Evolutionary conservation across 2,329 filamentous ascomycete species (phyloP).

Genomic region (Hypoxylon sp.): DNA sequence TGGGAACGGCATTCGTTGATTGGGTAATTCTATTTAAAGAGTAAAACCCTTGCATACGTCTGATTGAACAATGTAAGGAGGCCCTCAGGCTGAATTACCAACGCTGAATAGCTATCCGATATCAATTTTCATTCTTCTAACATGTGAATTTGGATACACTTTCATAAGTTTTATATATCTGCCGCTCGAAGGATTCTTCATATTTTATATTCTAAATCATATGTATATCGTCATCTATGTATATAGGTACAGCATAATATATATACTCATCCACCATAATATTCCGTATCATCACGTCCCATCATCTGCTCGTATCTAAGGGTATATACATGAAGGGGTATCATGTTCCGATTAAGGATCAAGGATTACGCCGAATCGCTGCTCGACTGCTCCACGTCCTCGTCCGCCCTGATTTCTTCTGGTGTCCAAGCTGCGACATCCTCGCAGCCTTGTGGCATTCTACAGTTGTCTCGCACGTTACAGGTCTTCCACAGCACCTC

Average conservation of each 20-base stretch:
- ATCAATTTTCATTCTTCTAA: not conserved
- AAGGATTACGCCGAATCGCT: conserved; percentile 51
- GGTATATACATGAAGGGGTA: conserved; percentile 27
- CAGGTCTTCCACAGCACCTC: conserved; percentile 88
- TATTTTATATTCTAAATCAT: conserved; percentile 9
- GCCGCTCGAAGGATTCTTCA: not conserved
- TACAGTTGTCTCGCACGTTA: conserved; percentile 68
- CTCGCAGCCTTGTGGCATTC: conserved; percentile 76
- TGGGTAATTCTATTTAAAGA: not conserved
- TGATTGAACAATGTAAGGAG: not conserved
- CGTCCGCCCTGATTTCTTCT: conserved; percentile 25
- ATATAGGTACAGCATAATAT: conserved; percentile 18
- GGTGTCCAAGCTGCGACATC: conserved; percentile 60
- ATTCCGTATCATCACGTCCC: conserved; percentile 1
- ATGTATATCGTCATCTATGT: conserved; percentile 8
- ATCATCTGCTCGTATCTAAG: conserved; percentile 17
- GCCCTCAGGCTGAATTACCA: not conserved
- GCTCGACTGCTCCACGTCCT: conserved; percentile 52
- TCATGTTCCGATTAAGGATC: conserved; percentile 34
- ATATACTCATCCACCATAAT: conserved; percentile 7
- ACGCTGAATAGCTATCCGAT: not conserved
- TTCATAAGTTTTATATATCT: not conserved
- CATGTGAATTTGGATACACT: not conserved
- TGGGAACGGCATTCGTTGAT: not conserved
- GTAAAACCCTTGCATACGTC: too few relatives aligned